Percentiles rank a stretch among this genome's conserved stretches.
Evolutionary conservation across 225 moss, liverwort and hornwort genomes (phyloP).

Genomic region (Sphagnum contortum): DNA sequence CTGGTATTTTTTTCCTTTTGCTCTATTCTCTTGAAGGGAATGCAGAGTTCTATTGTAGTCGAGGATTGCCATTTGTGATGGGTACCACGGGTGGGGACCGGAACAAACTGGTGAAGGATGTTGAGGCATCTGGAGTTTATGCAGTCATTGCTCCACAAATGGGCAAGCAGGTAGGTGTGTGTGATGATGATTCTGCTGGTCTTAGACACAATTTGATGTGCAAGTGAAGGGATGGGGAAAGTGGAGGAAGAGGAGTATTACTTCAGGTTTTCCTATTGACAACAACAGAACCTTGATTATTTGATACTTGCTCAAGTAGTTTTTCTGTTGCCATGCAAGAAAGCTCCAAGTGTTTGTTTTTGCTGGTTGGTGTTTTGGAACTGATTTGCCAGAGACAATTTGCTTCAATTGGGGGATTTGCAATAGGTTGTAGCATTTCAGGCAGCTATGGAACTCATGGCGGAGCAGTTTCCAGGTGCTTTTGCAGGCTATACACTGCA

Average conservation of each 20-base stretch:
- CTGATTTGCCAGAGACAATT: not conserved
- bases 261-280: no score
- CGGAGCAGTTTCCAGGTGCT: slow-evolving; percentile 87
- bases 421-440: slow-evolving; percentile 90
- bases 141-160: slow-evolving; percentile 93
- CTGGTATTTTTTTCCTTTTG: not conserved
- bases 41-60: slow-evolving; percentile 83
- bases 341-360: no score
- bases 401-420: not conserved
- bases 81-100: slow-evolving; percentile 96
- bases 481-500: slow-evolving; percentile 85
- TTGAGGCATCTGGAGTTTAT: slow-evolving; percentile 53
- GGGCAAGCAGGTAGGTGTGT: slow-evolving; percentile 77
- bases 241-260: no score
- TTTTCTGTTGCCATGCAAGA: no score
- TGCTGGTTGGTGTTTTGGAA: no score
- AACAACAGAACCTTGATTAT: no score
- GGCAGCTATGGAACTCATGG: slow-evolving; percentile 85
- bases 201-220: no score
- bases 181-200: not conserved
- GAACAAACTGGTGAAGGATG: slow-evolving; percentile 58
- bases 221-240: no score
- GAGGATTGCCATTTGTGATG: slow-evolving; percentile 81
- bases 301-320: no score
- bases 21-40: slow-evolving; percentile 39